Conservation (phyloP, 2,329 filamentous ascomycete species). For the Paracamarosporium sp. region DNA sequence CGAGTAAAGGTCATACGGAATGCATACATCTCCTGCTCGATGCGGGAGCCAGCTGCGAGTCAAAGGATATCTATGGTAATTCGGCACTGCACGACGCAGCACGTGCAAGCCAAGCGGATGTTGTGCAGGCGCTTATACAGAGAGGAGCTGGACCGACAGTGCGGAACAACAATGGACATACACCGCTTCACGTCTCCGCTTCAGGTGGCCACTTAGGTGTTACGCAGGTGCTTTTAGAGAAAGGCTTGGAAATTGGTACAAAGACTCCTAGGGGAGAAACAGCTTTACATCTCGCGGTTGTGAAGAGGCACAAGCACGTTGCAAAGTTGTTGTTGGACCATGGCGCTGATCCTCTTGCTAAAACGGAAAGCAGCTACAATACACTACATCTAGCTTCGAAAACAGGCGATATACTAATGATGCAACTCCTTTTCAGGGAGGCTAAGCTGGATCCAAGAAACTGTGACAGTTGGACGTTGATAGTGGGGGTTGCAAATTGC, state of each 20-base stretch:
- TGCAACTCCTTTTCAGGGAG: too few relatives aligned
- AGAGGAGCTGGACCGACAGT: not conserved
- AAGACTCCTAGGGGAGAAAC: not conserved
- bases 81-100: conserved; percentile 11
- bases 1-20: conserved; percentile 9
- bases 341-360: not conserved
- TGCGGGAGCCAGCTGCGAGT: not conserved
- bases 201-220: not conserved
- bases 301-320: not conserved
- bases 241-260: not conserved
- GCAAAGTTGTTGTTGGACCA: not conserved
- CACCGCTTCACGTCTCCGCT: conserved; percentile 11
- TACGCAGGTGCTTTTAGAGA: conserved; percentile 6
- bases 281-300: not conserved
- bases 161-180: conserved; percentile 4
- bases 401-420: not conserved
- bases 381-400: not conserved
- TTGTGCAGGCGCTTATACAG: conserved; percentile 3
- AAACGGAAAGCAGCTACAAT: not conserved
- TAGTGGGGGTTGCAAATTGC: too few relatives aligned
- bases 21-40: conserved; percentile 13
- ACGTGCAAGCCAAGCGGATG: not conserved
- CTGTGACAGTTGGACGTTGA: too few relatives aligned
- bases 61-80: conserved; percentile 10
- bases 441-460: too few relatives aligned